Evolutionary conservation across 2,329 filamentous ascomycete genomes (phyloP).

Genomic region (Aspergillus niger): DNA sequence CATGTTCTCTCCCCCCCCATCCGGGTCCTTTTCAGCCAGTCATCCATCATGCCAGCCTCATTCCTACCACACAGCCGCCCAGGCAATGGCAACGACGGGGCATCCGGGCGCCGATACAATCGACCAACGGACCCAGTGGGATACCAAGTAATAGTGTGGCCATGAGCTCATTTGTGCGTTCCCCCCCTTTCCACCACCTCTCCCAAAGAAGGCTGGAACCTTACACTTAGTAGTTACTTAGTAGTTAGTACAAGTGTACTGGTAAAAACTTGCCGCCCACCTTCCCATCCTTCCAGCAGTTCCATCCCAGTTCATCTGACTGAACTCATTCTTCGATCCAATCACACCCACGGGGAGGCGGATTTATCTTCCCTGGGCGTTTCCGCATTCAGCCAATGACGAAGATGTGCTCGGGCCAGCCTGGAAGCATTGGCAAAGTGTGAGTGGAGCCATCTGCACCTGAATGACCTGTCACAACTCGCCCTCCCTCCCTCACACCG

Average conservation of each 20-base stretch:
- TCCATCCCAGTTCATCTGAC: not conserved
- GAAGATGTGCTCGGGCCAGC: slow-evolving; percentile 6
- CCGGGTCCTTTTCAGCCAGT: not conserved
- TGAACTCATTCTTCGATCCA: not conserved
- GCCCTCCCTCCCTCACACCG: slow-evolving; percentile 17
- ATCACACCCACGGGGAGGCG: slow-evolving; percentile 6
- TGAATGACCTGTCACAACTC: slow-evolving; percentile 17
- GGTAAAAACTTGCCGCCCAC: slow-evolving; percentile 1
- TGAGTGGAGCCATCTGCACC: slow-evolving; percentile 4
- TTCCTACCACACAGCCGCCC: slow-evolving; percentile 1
- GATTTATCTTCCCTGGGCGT: slow-evolving; percentile 12
- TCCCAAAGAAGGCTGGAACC: slow-evolving; percentile 1
- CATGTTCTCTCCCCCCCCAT: no score
- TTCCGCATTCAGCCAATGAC: slow-evolving; percentile 8
- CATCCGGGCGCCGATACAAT: not conserved
- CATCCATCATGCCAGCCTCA: slow-evolving; percentile 3
- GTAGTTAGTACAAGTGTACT: no score
- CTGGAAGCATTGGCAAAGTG: slow-evolving; percentile 1
- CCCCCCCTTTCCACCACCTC: not conserved
- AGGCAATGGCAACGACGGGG: not conserved
- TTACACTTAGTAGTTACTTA: not conserved
- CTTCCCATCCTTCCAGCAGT: not conserved
- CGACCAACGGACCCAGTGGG: not conserved
- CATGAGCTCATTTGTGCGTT: slow-evolving; percentile 6
- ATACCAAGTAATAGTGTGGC: not conserved